Evolutionary conservation across 352 stramenopile genomes (phyloP), one percentile per base, ranked within the genome.

Genomic region (Lagenidium sp.): DNA sequence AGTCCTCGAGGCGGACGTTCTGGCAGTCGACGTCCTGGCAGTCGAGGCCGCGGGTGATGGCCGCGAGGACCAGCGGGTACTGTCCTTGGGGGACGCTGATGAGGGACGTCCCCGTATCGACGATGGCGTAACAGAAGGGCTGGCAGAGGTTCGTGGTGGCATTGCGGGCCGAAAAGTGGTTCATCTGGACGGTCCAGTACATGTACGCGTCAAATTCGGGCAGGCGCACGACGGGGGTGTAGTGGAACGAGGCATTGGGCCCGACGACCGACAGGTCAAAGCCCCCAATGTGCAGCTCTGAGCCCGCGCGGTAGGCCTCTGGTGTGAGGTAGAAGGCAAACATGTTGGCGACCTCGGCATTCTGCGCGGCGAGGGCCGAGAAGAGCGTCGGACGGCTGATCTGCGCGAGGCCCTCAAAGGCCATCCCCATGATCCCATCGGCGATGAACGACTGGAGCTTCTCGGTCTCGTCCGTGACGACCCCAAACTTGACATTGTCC

Each of bases 281-380:
- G 35, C 76, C 81, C 8, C 82, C 84, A 31, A 95, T 74, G 38
- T 89, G 67, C 46, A 95, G 57, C 48, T 95, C 78, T 22, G 67
- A 88, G 16, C 79, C 71, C 10, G 44, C 60, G 13, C 53, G 59
- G 40, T 87, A 82, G 8, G 78, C 82, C 23, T 94, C 64, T 7
- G 72, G 77, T 8, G 78, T 92, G 35, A 95, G 63, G 55, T 85
- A 93, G 50, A 95, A 87, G 35, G 80, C 81, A 51, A 95, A 95
- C 63, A 94, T 84, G 60, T 91, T 86, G 48, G 68, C 63, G 36
- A 95, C 51, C 15, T 73, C 68, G 6, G 75, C 63, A 41, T 88
- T 82, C 34, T 90, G 55, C 20, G 59, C 50, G 32, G 72, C 67
- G 15, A 92, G 65, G 24, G 59, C 51, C 42, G 84, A 62, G 50